Conservation (phyloP, 1,284 basidiomycete species). For the Ustilago curta region DNA sequence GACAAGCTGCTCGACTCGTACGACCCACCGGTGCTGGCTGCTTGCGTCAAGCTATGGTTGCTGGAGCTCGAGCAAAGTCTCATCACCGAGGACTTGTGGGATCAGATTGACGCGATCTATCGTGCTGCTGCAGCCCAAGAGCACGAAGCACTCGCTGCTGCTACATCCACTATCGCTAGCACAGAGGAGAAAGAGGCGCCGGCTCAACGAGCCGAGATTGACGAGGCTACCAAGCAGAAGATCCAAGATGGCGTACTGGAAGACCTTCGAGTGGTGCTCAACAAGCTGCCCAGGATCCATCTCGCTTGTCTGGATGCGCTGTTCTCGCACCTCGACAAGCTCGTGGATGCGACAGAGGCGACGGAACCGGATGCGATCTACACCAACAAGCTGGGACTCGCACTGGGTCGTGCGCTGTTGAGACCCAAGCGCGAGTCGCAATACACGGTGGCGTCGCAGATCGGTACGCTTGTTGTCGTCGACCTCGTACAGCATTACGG, state of each 20-base stretch:
- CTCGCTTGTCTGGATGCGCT: constrained; percentile 84
- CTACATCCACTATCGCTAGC: constrained; percentile 14
- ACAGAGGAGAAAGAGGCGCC: constrained; percentile 5
- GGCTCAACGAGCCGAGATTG: constrained; percentile 78
- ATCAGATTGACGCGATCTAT: constrained; percentile 62
- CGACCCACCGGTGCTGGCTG: constrained; percentile 86
- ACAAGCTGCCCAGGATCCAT: constrained; percentile 82
- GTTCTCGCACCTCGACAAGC: constrained; percentile 79
- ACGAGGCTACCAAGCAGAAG: constrained; percentile 79
- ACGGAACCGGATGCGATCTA: constrained; percentile 79
- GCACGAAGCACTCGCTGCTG: constrained; percentile 43
- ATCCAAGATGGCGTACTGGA: constrained; percentile 75
- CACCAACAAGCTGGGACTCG: constrained; percentile 85
- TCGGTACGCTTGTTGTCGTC: constrained; percentile 78
- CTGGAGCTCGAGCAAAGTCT: constrained; percentile 62
- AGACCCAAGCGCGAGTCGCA: constrained; percentile 86
- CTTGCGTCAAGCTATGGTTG: constrained; percentile 81
- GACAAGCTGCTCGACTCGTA: constrained; percentile 78
- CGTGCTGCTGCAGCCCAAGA: constrained; percentile 60
- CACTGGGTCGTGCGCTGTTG: constrained; percentile 84
- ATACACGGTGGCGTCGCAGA: constrained; percentile 81
- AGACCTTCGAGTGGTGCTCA: constrained; percentile 78
- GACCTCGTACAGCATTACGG: constrained; percentile 85
- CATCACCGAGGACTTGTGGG: constrained; percentile 60
- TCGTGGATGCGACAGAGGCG: constrained; percentile 76